Evolutionary conservation across 1,139 yeast genomes (phyloP), one percentile per base, ranked within the genome.

Genomic region (Torulaspora globosa): DNA sequence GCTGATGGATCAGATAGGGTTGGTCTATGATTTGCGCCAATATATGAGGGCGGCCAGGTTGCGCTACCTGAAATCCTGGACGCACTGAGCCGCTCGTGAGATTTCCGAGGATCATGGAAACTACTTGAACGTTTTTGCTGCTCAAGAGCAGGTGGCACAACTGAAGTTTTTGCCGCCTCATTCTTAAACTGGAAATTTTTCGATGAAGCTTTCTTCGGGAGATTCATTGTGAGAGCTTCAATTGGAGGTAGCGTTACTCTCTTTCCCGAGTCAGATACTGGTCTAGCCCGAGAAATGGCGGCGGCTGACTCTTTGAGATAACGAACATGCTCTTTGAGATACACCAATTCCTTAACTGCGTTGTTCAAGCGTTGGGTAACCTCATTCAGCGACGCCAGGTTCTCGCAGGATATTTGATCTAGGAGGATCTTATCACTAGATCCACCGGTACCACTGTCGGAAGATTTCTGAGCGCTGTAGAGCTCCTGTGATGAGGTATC

Each of bases 231-330:
- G 15, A 48, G 21, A 5, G 45, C 31, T 27, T 43, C 48, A 30
- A 48, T 48, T 29, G 51, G 46, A 19, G 51, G 51, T 16, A 48
- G 30, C 7, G 43, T 45, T 5, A 48, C 43, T 28, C 35, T 40
- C 19, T 40, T 43, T 21, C 27, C 30, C 8, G 37, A 35, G 19
- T 36, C 44, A 11, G 35, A 18, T 14, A 31, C 33, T 24, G 28
- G 19, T 23, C 31, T 33, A 18, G 44, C 39, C 35, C 39, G 45
- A 14, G 36, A 29, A 15, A 30, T 41, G 14, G 48, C 39, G 19
- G 48, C 43, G 27, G 42, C 32, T 10, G 42, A 41, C 11, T 46
- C 49, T 32, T 42, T 41, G 28, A 46, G 21, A 19, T 42, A 43
- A 10, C 44, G 46, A 12, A 38, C 34, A 32, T 42, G 44, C 5